Evolutionary conservation across 129 eudicot genomes (phyloP).

Genomic region (Saussurea involucrata): DNA sequence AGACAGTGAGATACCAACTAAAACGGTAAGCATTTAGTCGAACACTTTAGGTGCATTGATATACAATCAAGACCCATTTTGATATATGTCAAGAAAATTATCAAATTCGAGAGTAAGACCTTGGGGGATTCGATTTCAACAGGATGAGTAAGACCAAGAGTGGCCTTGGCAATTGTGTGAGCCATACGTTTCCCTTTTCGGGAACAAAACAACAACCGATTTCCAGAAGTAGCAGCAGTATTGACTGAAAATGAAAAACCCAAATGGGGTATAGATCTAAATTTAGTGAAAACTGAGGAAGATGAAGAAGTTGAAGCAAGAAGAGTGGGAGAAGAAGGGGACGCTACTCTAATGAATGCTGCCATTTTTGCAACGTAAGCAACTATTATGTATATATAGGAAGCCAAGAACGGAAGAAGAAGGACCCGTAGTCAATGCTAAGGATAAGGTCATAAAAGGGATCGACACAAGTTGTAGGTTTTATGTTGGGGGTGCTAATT

Average conservation of each 20-base stretch:
- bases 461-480: neutral
- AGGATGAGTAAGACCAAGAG: constrained; percentile 91
- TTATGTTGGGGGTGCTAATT: too few relatives aligned
- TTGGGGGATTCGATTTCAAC: constrained; percentile 49
- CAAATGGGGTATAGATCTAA: constrained; percentile 37
- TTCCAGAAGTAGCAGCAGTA: neutral
- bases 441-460: neutral
- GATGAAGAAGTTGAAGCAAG: constrained; percentile 27
- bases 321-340: constrained; percentile 34
- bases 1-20: neutral
- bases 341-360: constrained; percentile 52
- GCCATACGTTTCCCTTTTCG: constrained; percentile 57
- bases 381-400: constrained; percentile 10
- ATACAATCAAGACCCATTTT: neutral
- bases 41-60: constrained; percentile 10
- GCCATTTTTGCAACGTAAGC: constrained; percentile 37
- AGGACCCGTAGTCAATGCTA: neutral
- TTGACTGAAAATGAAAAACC: constrained; percentile 25
- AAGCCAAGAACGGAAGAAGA: neutral
- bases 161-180: constrained; percentile 55
- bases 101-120: constrained; percentile 31
- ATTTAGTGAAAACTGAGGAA: constrained; percentile 40
- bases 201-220: constrained; percentile 18
- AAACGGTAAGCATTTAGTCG: constrained; percentile 18
- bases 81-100: neutral